phyloP scores from a whole-genome alignment of 441 rosid species.

The Pelargonium citronellum region DNA sequence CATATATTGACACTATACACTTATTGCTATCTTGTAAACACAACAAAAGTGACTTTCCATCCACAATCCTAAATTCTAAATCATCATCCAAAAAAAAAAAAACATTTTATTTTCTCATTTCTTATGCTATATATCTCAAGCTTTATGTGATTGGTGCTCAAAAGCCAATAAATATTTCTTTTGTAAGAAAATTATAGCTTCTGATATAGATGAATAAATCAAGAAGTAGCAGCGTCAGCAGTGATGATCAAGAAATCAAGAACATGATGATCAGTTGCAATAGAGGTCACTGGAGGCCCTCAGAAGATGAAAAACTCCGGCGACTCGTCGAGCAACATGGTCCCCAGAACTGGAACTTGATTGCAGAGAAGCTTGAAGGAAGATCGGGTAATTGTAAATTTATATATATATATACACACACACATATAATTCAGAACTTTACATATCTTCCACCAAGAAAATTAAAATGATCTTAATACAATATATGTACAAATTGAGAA shows the following conservation, averaged over 20 bases:
- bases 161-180: too few relatives aligned
- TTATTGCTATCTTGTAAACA: slow-evolving; percentile 5
- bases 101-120: neutral
- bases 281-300: slow-evolving; percentile 96
- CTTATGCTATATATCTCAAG: neutral
- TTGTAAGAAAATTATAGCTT: neutral
- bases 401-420: too few relatives aligned
- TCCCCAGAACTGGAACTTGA: slow-evolving; percentile 97
- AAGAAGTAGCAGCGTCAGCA: neutral
- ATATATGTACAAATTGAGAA: too few relatives aligned
- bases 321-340: slow-evolving; percentile 83
- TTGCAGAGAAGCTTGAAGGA: slow-evolving; percentile 79
- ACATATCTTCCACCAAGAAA: too few relatives aligned
- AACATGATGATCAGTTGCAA: slow-evolving; percentile 34
- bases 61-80: neutral
- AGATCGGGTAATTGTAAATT: slow-evolving; percentile 58
- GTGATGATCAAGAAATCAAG: slow-evolving; percentile 18
- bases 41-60: slow-evolving; percentile 1
- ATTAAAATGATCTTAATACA: too few relatives aligned
- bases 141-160: neutral
- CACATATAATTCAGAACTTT: too few relatives aligned
- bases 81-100: neutral
- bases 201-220: neutral
- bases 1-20: neutral
- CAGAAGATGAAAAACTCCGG: slow-evolving; percentile 79